phyloP scores from a whole-genome alignment of 2,329 filamentous ascomycete genomes.

The Cercospora beticola region DNA sequence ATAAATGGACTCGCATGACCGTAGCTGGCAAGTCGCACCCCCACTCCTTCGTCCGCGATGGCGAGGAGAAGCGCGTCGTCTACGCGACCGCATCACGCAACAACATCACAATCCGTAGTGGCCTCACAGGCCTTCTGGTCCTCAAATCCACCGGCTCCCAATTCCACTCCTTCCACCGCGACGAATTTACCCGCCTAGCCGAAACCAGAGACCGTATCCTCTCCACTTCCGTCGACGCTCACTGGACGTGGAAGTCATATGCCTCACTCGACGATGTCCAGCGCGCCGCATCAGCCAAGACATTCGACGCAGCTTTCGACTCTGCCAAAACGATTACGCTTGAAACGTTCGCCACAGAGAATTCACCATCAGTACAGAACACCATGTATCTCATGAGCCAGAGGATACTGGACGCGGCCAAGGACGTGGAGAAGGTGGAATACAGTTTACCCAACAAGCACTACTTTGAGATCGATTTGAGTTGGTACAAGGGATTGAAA shows the following conservation, averaged over 20 bases:
- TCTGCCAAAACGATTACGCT: conserved; percentile 82
- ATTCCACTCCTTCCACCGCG: conserved; percentile 90
- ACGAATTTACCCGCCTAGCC: conserved; percentile 86
- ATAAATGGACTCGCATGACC: conserved; percentile 87
- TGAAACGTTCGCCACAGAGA: conserved; percentile 83
- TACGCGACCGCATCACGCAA: conserved; percentile 67
- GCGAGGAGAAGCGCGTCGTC: conserved; percentile 81
- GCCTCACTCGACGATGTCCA: conserved; percentile 65
- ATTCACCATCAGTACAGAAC: conserved; percentile 89
- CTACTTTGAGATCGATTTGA: conserved; percentile 95
- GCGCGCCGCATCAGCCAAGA: conserved; percentile 56
- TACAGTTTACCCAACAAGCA: conserved; percentile 97
- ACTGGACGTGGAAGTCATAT: conserved; percentile 82
- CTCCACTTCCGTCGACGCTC: conserved; percentile 84
- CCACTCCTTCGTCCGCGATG: conserved; percentile 90
- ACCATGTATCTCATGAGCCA: conserved; percentile 99
- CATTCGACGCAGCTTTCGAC: conserved; percentile 78
- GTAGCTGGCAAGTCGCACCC: conserved; percentile 88
- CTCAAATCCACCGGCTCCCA: conserved; percentile 95
- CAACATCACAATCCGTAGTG: conserved; percentile 70
- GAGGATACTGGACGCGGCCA: conserved; percentile 73
- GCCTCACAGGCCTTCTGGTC: conserved; percentile 74
- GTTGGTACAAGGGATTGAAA: conserved; percentile 93
- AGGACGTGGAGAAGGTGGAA: conserved; percentile 69
- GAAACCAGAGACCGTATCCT: conserved; percentile 96